Conservation (phyloP, 2,329 filamentous ascomycete species). For the Pseudopithomyces chartarum region DNA sequence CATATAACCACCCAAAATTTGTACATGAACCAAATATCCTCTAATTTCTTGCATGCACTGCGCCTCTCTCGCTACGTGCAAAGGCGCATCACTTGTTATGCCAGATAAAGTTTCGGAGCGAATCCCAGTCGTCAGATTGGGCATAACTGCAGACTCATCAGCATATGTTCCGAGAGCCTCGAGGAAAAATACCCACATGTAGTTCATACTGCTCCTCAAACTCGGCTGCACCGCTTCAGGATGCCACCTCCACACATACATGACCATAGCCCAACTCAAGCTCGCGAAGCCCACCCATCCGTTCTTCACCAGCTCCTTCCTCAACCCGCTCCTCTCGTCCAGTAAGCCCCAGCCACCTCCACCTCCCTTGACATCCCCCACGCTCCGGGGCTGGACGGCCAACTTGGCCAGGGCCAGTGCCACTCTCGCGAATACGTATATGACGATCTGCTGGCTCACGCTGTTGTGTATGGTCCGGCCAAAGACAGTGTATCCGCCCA, state of each 20-base stretch:
- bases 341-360: constrained; percentile 48
- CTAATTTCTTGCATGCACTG: background rate
- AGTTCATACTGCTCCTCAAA: constrained; percentile 93
- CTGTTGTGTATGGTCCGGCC: constrained; percentile 77
- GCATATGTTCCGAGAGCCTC: constrained; percentile 5
- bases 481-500: constrained; percentile 94
- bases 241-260: constrained; percentile 93
- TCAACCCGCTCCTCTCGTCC: constrained; percentile 36
- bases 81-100: constrained; percentile 68
- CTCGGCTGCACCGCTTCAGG: constrained; percentile 90
- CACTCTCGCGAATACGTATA: constrained; percentile 95
- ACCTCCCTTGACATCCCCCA: constrained; percentile 27
- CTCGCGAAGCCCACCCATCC: constrained; percentile 94
- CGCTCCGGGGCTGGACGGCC: constrained; percentile 66
- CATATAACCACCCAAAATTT: background rate
- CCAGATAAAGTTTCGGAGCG: constrained; percentile 80
- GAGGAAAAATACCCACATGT: constrained; percentile 71
- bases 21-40: background rate
- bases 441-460: constrained; percentile 95
- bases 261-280: constrained; percentile 88
- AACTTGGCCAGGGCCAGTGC: constrained; percentile 82
- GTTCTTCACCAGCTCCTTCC: constrained; percentile 56
- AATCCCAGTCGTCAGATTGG: constrained; percentile 89
- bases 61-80: too few species aligned
- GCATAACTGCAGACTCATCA: constrained; percentile 59